Evolutionary conservation across 371 early-diverging fungal species (phyloP).

Genomic region (Mortierella sp.): DNA sequence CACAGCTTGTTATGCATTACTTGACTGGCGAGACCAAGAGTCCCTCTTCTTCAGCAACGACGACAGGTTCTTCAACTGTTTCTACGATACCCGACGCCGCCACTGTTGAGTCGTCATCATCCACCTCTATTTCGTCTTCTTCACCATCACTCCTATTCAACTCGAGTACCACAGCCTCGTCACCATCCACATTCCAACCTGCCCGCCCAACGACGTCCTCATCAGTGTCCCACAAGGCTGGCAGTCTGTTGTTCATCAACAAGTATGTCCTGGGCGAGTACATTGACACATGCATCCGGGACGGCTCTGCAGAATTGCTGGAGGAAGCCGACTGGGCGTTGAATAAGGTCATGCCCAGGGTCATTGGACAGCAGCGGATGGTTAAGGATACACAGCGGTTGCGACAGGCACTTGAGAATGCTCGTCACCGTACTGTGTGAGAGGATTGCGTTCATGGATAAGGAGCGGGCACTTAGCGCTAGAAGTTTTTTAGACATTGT

Average conservation of each 20-base stretch:
- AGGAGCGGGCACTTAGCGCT: too few species aligned
- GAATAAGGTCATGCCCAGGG: conserved; percentile 38
- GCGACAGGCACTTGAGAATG: conserved; percentile 42
- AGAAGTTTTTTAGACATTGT: background rate
- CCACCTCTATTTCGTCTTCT: conserved; percentile 2
- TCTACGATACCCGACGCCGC: conserved; percentile 15
- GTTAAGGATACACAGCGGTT: conserved; percentile 37
- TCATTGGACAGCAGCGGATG: conserved; percentile 31
- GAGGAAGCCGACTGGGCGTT: conserved; percentile 50
- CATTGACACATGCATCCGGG: conserved; percentile 48
- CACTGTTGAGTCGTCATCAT: background rate
- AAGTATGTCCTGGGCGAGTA: conserved; percentile 57
- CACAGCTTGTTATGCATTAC: conserved; percentile 42
- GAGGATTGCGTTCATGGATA: too few species aligned
- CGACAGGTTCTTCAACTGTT: background rate
- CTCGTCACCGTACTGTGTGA: background rate
- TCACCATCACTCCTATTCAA: conserved; percentile 14
- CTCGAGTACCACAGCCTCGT: background rate
- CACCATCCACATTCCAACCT: background rate
- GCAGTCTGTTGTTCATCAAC: conserved; percentile 38
- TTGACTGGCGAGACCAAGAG: conserved; percentile 31
- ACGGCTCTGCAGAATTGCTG: conserved; percentile 44
- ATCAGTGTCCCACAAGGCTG: conserved; percentile 15
- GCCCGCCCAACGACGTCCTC: background rate
- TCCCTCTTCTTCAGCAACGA: background rate